Percentiles rank a stretch among this genome's conserved stretches.
Conservation (phyloP, 2,329 filamentous ascomycete genomes). For the Aplosporella prunicola region DNA sequence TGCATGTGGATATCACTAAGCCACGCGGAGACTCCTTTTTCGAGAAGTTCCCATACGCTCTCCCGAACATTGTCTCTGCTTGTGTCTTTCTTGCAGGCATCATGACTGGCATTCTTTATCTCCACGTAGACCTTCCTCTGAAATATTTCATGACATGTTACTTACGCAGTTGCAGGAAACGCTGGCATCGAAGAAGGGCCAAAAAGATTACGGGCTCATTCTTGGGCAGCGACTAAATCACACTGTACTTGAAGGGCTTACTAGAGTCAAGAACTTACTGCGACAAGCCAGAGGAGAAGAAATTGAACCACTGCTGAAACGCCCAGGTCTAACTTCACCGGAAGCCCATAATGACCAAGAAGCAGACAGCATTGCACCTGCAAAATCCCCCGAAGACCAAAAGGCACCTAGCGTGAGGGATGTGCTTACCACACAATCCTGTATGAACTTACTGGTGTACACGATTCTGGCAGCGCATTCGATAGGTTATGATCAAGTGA, state of each 20-base stretch:
- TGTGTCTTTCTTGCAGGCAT: conserved; percentile 71
- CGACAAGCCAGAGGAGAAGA: conserved; percentile 10
- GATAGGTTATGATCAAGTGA: conserved; percentile 68
- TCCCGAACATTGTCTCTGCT: conserved; percentile 75
- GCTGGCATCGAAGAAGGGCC: conserved; percentile 57
- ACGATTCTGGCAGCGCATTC: conserved; percentile 72
- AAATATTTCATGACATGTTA: neutral
- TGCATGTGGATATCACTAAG: conserved; percentile 59
- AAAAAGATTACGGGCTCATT: conserved; percentile 64
- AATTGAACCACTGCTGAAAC: conserved; percentile 11
- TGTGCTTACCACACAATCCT: conserved; percentile 65
- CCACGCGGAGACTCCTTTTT: conserved; percentile 59
- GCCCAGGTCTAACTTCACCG: conserved; percentile 1
- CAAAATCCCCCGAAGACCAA: conserved; percentile 9
- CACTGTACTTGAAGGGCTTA: conserved; percentile 3
- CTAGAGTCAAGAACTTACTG: conserved; percentile 13
- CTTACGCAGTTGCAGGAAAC: conserved; percentile 53
- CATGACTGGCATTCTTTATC: conserved; percentile 63
- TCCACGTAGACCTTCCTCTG: conserved; percentile 44
- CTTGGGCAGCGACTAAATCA: conserved; percentile 56
- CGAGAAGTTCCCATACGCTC: conserved; percentile 65
- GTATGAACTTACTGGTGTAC: conserved; percentile 67
- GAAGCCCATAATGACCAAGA: conserved; percentile 20
- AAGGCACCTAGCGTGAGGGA: conserved; percentile 42
- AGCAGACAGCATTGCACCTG: conserved; percentile 4